Percentiles rank a stretch among this genome's conserved stretches.
phyloP scores from a whole-genome alignment of 495 filamentous ascomycete species.

The Talaromyces nanjingensis region DNA sequence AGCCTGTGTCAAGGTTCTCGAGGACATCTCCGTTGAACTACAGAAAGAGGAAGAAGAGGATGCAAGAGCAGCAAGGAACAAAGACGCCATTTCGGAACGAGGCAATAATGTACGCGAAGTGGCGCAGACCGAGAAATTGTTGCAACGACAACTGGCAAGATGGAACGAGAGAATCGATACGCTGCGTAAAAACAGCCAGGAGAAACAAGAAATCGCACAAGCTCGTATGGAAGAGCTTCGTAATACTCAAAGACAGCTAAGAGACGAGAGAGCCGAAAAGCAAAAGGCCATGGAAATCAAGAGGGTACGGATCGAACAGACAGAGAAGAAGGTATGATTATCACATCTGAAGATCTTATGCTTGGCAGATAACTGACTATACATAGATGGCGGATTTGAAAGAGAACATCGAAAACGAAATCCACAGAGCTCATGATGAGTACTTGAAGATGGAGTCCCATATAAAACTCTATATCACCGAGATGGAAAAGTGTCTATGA shows the following conservation, averaged over 20 bases:
- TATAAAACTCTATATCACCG: slow-evolving; percentile 93
- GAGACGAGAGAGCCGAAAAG: slow-evolving; percentile 78
- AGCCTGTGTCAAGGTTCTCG: slow-evolving; percentile 77
- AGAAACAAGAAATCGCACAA: slow-evolving; percentile 73
- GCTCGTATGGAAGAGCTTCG: slow-evolving; percentile 86
- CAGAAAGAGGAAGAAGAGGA: slow-evolving; percentile 86
- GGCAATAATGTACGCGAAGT: slow-evolving; percentile 86
- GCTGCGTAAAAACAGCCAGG: slow-evolving; percentile 65
- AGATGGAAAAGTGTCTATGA: slow-evolving; percentile 92
- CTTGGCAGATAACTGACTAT: slow-evolving; percentile 9
- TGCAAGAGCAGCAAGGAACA: slow-evolving; percentile 66
- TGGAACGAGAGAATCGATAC: slow-evolving; percentile 81
- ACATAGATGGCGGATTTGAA: slow-evolving; percentile 90
- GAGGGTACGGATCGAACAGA: slow-evolving; percentile 89
- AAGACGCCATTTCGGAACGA: slow-evolving; percentile 79
- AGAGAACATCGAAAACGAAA: slow-evolving; percentile 92
- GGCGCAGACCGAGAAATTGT: slow-evolving; percentile 73
- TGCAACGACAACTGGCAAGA: slow-evolving; percentile 76
- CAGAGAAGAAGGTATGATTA: slow-evolving; percentile 98
- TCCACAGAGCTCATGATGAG: slow-evolving; percentile 79
- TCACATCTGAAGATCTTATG: background rate
- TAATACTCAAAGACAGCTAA: slow-evolving; percentile 68
- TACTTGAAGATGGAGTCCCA: slow-evolving; percentile 95
- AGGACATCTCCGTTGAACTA: slow-evolving; percentile 77
- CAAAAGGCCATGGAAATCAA: slow-evolving; percentile 84